Percentiles rank a stretch among this genome's conserved stretches.
Evolutionary conservation across 208 protist species (phyloP).

Genomic region (Trypanosoma scelopori): DNA sequence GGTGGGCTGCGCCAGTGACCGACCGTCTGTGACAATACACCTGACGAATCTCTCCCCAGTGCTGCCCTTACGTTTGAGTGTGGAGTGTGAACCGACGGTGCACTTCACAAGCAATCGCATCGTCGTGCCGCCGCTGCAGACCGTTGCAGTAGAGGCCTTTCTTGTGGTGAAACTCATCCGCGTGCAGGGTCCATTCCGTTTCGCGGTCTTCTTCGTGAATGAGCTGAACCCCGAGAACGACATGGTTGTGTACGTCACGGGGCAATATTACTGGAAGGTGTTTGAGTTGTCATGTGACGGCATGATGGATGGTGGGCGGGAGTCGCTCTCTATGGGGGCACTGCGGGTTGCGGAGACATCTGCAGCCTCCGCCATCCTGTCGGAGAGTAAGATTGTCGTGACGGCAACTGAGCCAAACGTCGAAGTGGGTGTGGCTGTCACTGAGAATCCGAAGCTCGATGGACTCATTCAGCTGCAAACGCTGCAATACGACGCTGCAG

Average conservation of each 20-base stretch:
- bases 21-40: constrained; percentile 29
- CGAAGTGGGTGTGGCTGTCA: constrained; percentile 44
- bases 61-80: constrained; percentile 67
- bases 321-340: constrained; percentile 59
- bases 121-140: constrained; percentile 56
- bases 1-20: constrained; percentile 19
- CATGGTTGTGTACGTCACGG: constrained; percentile 72
- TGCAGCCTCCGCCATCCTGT: constrained; percentile 39
- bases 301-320: constrained; percentile 35
- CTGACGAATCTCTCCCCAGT: constrained; percentile 67
- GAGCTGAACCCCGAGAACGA: constrained; percentile 87
- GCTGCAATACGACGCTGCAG: constrained; percentile 77
- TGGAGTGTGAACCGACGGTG: constrained; percentile 77
- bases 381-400: constrained; percentile 66
- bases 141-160: constrained; percentile 46
- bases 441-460: constrained; percentile 62
- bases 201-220: constrained; percentile 83
- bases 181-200: constrained; percentile 73
- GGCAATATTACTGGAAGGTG: constrained; percentile 85
- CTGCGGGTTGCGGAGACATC: constrained; percentile 43
- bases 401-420: constrained; percentile 61
- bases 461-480: constrained; percentile 73
- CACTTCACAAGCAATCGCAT: constrained; percentile 59
- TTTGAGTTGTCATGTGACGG: constrained; percentile 67
- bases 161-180: constrained; percentile 64